Evolutionary conservation across 2,329 filamentous ascomycete species (phyloP).

Genomic region (Zarea fungicola): DNA sequence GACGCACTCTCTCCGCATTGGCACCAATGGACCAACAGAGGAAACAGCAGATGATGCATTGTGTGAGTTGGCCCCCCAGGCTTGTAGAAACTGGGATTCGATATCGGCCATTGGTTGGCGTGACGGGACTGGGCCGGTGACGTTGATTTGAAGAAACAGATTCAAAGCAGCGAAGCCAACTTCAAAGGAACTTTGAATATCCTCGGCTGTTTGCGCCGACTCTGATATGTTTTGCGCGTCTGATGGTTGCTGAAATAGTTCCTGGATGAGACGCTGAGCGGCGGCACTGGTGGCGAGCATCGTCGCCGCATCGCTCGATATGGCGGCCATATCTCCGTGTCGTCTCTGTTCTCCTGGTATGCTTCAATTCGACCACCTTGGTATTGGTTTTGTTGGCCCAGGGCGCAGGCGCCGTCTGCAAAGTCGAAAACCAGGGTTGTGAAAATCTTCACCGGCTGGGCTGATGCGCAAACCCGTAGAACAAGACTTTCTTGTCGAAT

Average conservation of each 20-base stretch:
- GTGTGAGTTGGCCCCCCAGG: constrained; percentile 24
- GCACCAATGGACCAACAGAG: constrained; percentile 25
- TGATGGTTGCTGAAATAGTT: constrained; percentile 1
- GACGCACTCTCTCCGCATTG: constrained; percentile 56
- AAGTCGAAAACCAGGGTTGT: neutral
- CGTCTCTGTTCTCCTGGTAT: neutral
- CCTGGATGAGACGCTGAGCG: constrained; percentile 5
- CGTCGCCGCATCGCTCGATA: neutral
- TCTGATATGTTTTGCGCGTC: neutral
- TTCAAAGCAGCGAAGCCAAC: constrained; percentile 27
- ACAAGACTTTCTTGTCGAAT: neutral
- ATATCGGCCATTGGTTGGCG: constrained; percentile 21
- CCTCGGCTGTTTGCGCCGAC: neutral
- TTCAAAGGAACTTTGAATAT: constrained; percentile 18
- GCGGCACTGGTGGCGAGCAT: constrained; percentile 1
- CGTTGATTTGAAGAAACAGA: constrained; percentile 69
- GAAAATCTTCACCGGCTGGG: neutral
- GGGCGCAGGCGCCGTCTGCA: neutral
- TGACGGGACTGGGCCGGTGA: constrained; percentile 76
- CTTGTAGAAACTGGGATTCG: constrained; percentile 34
- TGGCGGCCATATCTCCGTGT: neutral
- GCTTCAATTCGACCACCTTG: neutral
- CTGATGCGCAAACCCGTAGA: too few species aligned
- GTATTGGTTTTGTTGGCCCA: neutral
- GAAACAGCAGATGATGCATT: neutral